A percentile compares a stretch with the other conserved stretches of the same genome.
Evolutionary conservation across 805 yeast species (phyloP).

Genomic region (Danielia reshetovae): DNA sequence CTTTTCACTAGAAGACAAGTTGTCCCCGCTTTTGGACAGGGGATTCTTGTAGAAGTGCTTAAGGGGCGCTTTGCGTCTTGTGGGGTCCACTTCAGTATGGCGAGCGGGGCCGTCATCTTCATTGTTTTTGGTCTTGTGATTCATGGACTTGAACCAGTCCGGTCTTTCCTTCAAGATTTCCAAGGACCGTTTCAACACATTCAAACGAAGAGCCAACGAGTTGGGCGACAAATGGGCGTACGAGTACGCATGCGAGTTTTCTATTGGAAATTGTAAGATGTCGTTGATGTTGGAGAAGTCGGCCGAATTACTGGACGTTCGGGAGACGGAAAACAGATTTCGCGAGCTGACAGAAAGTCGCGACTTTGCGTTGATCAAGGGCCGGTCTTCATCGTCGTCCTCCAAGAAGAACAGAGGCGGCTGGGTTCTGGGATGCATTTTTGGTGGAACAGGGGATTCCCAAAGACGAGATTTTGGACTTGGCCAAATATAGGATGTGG

Average conservation of each 20-base stretch:
- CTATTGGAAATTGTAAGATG: slow-evolving; percentile 64
- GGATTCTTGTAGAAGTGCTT: slow-evolving; percentile 24
- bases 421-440: slow-evolving; percentile 1
- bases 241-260: slow-evolving; percentile 80
- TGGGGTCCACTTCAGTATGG: slow-evolving; percentile 13
- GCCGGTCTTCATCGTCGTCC: slow-evolving; percentile 12
- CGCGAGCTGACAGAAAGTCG: background rate
- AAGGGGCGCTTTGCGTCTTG: slow-evolving; percentile 2
- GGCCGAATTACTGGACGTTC: background rate
- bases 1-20: slow-evolving; percentile 2
- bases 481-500: too few relatives aligned
- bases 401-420: slow-evolving; percentile 10
- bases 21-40: slow-evolving; percentile 14
- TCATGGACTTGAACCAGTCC: slow-evolving; percentile 29
- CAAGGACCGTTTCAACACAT: slow-evolving; percentile 69
- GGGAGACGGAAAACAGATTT: background rate
- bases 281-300: slow-evolving; percentile 23
- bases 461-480: too few relatives aligned
- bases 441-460: too few relatives aligned
- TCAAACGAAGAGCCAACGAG: slow-evolving; percentile 69
- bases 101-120: slow-evolving; percentile 7
- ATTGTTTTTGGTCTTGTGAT: slow-evolving; percentile 7
- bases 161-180: slow-evolving; percentile 71
- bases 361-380: background rate
- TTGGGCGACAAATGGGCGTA: slow-evolving; percentile 81